Evolutionary conservation across 306 rosid genomes (phyloP).

Genomic region (Rosa persica): DNA sequence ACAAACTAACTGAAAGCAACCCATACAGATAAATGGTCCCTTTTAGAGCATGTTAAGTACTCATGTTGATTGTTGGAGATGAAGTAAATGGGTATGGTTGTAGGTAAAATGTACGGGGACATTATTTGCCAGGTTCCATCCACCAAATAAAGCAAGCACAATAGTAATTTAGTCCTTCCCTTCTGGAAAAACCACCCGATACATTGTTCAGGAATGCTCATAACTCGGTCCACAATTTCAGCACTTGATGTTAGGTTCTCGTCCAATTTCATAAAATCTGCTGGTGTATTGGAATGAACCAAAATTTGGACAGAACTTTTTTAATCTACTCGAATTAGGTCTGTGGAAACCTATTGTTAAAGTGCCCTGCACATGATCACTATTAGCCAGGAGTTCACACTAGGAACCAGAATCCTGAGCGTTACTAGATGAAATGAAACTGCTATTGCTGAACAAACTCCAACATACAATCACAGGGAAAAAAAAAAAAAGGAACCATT

Average conservation of each 20-base stretch:
- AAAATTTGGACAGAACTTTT: neutral
- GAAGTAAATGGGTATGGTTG: neutral
- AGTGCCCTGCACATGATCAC: neutral
- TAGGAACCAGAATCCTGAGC: neutral
- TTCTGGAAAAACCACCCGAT: neutral
- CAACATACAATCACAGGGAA: neutral
- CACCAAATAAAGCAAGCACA: neutral
- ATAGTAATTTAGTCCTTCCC: neutral
- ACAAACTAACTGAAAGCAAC: constrained; percentile 1
- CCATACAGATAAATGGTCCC: neutral
- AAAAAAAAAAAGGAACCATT: neutral
- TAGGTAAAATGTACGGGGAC: neutral
- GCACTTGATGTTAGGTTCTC: neutral
- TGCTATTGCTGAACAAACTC: neutral
- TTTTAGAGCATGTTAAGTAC: neutral
- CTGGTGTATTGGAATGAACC: neutral
- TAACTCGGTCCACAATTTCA: neutral
- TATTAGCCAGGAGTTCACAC: neutral
- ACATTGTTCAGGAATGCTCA: neutral
- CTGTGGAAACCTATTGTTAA: neutral
- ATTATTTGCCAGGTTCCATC: neutral
- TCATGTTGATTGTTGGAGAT: neutral
- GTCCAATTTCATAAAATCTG: neutral
- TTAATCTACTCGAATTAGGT: neutral
- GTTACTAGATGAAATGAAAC: constrained; percentile 2